A percentile compares a stretch with the other conserved stretches of the same genome.
Conservation (phyloP, 148 eudicot genomes). For the Drosera capensis region DNA sequence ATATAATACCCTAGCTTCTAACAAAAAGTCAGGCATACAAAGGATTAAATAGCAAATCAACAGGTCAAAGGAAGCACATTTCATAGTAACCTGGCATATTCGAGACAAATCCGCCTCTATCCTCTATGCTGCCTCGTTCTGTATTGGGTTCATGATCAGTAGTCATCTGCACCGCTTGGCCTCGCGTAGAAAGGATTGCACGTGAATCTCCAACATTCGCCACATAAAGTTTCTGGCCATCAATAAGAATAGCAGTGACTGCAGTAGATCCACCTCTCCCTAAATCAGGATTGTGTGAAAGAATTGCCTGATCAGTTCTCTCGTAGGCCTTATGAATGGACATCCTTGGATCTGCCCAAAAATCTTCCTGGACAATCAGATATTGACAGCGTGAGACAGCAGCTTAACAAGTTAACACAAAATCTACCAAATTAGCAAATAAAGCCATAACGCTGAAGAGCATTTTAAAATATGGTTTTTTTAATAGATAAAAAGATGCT, state of each 20-base stretch:
- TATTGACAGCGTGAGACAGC: too few species aligned
- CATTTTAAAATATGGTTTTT: too few species aligned
- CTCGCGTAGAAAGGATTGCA: slow-evolving; percentile 58
- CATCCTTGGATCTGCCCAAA: slow-evolving; percentile 49
- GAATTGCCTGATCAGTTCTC: slow-evolving; percentile 63
- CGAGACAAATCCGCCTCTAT: slow-evolving; percentile 72
- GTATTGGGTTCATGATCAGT: slow-evolving; percentile 73
- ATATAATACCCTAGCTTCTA: not conserved
- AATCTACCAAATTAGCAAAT: not conserved
- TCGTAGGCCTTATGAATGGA: slow-evolving; percentile 64
- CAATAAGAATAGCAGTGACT: slow-evolving; percentile 66
- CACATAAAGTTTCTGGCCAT: slow-evolving; percentile 47
- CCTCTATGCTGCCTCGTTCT: slow-evolving; percentile 58
- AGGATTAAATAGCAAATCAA: not conserved
- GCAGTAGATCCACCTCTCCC: slow-evolving; percentile 91
- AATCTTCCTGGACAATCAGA: slow-evolving; percentile 38
- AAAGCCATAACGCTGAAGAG: not conserved
- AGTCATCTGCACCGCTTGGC: slow-evolving; percentile 48
- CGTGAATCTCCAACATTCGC: slow-evolving; percentile 86
- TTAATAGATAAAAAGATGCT: too few species aligned
- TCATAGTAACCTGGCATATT: slow-evolving; percentile 55
- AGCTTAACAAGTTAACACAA: too few species aligned
- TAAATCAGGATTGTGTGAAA: slow-evolving; percentile 52
- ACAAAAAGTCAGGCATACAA: slow-evolving; percentile 4
- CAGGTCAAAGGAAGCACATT: not conserved